A percentile compares a stretch with the other conserved stretches of the same genome.
Conservation (phyloP, 2,329 filamentous ascomycete species). For the Fusarium vanettenii region DNA sequence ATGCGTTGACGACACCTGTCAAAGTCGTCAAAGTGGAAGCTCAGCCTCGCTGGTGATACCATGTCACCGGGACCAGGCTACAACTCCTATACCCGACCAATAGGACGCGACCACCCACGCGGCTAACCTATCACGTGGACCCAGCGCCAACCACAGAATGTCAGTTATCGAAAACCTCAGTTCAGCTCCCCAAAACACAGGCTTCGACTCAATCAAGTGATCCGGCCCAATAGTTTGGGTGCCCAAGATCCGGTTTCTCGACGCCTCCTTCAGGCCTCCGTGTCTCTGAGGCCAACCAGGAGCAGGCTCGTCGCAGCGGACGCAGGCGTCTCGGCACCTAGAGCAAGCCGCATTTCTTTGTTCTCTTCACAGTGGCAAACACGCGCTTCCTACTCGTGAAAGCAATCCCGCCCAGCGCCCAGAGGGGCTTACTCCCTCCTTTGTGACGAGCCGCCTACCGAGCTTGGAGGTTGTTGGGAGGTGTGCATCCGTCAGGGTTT, state of each 20-base stretch:
- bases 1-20: conserved; percentile 37
- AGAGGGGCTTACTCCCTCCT: conserved; percentile 20
- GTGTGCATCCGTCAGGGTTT: conserved; percentile 16
- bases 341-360: conserved; percentile 42
- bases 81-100: conserved; percentile 21
- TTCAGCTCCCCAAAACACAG: neutral
- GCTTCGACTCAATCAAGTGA: conserved; percentile 1
- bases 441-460: conserved; percentile 15
- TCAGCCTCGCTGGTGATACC: conserved; percentile 41
- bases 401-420: conserved; percentile 7
- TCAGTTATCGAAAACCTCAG: conserved; percentile 14
- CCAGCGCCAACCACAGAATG: conserved; percentile 11
- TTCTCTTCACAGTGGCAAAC: conserved; percentile 41
- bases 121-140: conserved; percentile 29
- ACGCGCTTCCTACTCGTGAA: conserved; percentile 26
- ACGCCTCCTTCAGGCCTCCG: conserved; percentile 21
- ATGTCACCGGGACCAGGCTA: conserved; percentile 17
- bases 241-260: neutral
- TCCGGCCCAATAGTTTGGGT: neutral
- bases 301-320: conserved; percentile 20
- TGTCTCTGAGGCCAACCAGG: conserved; percentile 17
- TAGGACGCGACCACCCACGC: conserved; percentile 12
- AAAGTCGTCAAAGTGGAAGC: conserved; percentile 28
- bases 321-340: conserved; percentile 19
- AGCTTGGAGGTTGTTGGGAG: conserved; percentile 21